phyloP scores from a whole-genome alignment of 139 green algal genomes.

The Limnomonas spitsbergensis region DNA sequence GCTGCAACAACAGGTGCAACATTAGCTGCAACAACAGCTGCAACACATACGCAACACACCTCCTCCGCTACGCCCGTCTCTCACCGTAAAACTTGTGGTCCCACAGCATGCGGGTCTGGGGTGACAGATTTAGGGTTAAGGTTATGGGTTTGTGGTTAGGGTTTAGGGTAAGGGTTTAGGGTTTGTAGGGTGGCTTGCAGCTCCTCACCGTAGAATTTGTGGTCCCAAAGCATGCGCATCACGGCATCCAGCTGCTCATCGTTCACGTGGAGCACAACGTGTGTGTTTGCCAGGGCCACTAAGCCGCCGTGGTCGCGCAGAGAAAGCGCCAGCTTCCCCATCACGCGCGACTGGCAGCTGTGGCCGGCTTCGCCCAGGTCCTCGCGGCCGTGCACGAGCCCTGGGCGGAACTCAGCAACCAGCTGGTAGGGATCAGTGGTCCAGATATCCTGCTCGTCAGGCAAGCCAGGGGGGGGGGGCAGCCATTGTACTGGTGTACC shows the following conservation, averaged over 20 bases:
- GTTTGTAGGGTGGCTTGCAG: too few species aligned
- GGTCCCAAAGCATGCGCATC: conserved; percentile 1
- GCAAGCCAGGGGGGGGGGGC: too few species aligned
- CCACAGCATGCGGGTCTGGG: not conserved
- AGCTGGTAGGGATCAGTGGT: not conserved
- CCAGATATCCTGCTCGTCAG: conserved; percentile 4
- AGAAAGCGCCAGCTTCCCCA: not conserved
- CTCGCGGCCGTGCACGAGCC: not conserved
- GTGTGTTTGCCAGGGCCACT: not conserved
- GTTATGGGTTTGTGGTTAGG: too few species aligned
- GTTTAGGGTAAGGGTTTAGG: too few species aligned
- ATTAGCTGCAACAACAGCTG: too few species aligned
- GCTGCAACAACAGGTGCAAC: too few species aligned
- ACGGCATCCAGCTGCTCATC: not conserved
- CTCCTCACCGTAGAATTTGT: conserved; percentile 2
- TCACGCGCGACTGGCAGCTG: not conserved
- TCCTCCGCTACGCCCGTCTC: not conserved
- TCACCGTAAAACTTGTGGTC: not conserved
- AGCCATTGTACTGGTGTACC: too few species aligned
- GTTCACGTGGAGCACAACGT: not conserved
- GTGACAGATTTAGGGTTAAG: too few species aligned
- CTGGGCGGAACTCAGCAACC: not conserved
- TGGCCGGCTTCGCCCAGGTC: not conserved
- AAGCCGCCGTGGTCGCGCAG: not conserved
- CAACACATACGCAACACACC: not conserved